Percentiles rank a stretch among this genome's conserved stretches.
Conservation (phyloP, 306 rosid species). For the Senna tora region DNA sequence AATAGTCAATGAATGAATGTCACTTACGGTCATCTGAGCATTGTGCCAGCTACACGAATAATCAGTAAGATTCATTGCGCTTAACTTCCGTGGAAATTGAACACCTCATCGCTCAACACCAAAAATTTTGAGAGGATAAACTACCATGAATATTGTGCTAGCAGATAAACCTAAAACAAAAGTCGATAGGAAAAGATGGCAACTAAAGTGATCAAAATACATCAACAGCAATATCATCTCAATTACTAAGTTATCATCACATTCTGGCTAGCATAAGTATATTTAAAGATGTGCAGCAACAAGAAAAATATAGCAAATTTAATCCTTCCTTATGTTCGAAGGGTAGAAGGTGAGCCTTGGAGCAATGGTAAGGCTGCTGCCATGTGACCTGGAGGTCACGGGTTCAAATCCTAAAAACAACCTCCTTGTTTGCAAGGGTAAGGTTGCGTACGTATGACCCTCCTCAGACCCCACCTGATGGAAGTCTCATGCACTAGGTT, state of each 20-base stretch:
- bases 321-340: neutral
- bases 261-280: neutral
- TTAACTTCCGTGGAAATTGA: conserved; percentile 26
- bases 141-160: conserved; percentile 6
- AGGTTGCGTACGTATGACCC: too few relatives aligned
- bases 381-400: too few relatives aligned
- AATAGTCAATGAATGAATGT: conserved; percentile 22
- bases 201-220: conserved; percentile 4
- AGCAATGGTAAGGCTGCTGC: too few relatives aligned
- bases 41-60: conserved; percentile 26
- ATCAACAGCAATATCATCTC: neutral
- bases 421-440: too few relatives aligned
- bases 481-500: too few relatives aligned
- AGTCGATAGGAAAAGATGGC: conserved; percentile 9
- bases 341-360: too few relatives aligned
- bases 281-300: neutral
- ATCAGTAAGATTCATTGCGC: conserved; percentile 21
- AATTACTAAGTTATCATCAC: conserved; percentile 7
- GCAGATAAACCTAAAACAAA: conserved; percentile 15
- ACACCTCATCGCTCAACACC: conserved; percentile 10
- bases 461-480: too few relatives aligned
- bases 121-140: neutral
- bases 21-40: conserved; percentile 13
- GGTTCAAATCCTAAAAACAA: too few relatives aligned
- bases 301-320: neutral